Conservation (phyloP, 495 filamentous ascomycete genomes). For the Penicillium canescens region DNA sequence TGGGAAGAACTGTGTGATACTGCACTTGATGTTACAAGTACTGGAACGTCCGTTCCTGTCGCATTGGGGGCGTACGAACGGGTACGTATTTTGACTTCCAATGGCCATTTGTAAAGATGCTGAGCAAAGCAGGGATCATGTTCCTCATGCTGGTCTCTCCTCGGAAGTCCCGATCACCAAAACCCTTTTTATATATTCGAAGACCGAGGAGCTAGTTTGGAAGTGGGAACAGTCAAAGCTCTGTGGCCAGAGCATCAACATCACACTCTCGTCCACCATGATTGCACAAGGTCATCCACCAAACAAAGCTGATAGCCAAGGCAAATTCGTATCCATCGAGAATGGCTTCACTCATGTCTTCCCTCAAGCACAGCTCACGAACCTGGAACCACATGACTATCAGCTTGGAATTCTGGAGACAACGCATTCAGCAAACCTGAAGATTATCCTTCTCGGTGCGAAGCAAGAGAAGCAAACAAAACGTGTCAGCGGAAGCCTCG, state of each 20-base stretch:
- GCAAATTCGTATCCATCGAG: neutral
- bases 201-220: conserved; percentile 15
- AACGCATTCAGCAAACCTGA: conserved; percentile 1
- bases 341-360: neutral
- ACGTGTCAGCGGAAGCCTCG: neutral
- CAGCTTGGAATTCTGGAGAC: neutral
- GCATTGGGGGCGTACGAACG: neutral
- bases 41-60: neutral
- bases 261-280: too few species aligned
- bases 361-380: neutral
- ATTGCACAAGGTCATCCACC: too few species aligned
- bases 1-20: neutral
- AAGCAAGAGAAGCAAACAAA: neutral
- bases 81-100: neutral
- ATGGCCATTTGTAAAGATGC: neutral
- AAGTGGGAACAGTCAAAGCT: conserved; percentile 7
- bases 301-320: too few species aligned
- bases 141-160: neutral
- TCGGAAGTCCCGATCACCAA: neutral
- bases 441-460: conserved; percentile 4
- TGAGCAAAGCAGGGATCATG: neutral
- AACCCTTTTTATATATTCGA: conserved; percentile 11
- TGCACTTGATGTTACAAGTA: neutral
- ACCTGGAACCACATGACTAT: conserved; percentile 3
- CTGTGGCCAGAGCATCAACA: too few species aligned